These are phyloP conservation scores for Golubevia pallescens DNA, from an alignment of 1,284 basidiomycete species.

Conservation along the genomic window DNA sequence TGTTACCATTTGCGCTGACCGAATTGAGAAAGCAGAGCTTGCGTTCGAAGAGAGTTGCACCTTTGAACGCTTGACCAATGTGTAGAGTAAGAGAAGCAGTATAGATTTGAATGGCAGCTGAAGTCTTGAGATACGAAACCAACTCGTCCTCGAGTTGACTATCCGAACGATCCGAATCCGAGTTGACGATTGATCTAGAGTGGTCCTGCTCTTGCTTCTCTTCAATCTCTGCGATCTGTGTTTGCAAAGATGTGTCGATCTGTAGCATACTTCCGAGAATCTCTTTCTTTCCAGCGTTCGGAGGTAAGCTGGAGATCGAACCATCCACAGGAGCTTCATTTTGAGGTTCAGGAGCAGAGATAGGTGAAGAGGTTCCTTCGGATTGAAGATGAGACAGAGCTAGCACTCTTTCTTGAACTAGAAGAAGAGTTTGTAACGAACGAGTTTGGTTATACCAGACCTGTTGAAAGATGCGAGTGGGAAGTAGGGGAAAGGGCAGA, in stretches of 20 bases:
- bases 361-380: background rate
- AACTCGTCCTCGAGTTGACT: conserved; percentile 35
- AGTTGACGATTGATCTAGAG: conserved; percentile 2
- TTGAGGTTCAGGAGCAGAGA: background rate
- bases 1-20: conserved; percentile 32
- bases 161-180: too few species aligned
- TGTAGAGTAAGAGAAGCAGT: conserved; percentile 49
- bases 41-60: conserved; percentile 49
- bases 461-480: too few species aligned
- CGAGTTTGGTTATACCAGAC: conserved; percentile 39
- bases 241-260: conserved; percentile 40
- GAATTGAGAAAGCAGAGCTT: conserved; percentile 57
- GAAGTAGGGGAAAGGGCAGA: too few species aligned
- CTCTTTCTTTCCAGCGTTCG: conserved; percentile 32
- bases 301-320: conserved; percentile 27
- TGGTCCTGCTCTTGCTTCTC: conserved; percentile 17
- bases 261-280: conserved; percentile 48
- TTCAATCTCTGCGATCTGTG: conserved; percentile 39
- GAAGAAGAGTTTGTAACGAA: conserved; percentile 42
- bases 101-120: conserved; percentile 50
- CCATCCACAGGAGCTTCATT: conserved; percentile 14
- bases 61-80: conserved; percentile 53
- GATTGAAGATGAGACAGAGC: conserved; percentile 30
- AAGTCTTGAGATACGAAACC: conserved; percentile 33
- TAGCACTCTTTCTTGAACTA: conserved; percentile 47